A percentile compares a stretch with the other conserved stretches of the same genome.
These are phyloP conservation scores for Nakaseomyces kungkrabaensis DNA, from an alignment of 1,139 yeast genomes.

Conservation along the genomic window DNA sequence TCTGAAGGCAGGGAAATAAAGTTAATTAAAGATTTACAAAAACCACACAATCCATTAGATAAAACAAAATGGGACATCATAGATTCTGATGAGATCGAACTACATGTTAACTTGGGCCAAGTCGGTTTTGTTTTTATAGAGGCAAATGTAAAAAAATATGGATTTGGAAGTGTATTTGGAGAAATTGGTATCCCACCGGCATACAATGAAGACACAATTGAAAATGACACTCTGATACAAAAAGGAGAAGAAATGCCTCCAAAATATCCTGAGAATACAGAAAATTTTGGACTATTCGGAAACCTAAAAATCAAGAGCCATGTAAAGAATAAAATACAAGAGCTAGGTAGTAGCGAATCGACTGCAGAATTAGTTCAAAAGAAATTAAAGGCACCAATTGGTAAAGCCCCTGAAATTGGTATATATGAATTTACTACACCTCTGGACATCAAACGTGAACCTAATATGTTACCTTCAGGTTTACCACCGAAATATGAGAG, in stretches of 20 bases:
- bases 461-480: background rate
- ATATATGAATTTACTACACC: constrained; percentile 2
- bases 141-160: constrained; percentile 83
- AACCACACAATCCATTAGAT: constrained; percentile 17
- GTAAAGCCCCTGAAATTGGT: background rate
- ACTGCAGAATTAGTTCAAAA: constrained; percentile 1
- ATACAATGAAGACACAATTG: constrained; percentile 44
- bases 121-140: constrained; percentile 89
- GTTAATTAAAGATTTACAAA: constrained; percentile 17
- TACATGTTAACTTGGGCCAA: constrained; percentile 83
- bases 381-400: background rate
- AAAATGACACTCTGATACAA: constrained; percentile 50
- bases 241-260: constrained; percentile 73
- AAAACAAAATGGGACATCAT: constrained; percentile 10
- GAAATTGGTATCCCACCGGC: constrained; percentile 70
- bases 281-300: constrained; percentile 1
- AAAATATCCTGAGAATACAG: constrained; percentile 29
- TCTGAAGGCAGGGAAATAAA: constrained; percentile 18
- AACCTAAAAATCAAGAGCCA: background rate
- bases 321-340: background rate
- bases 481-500: background rate
- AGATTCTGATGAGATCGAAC: constrained; percentile 32
- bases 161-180: constrained; percentile 72
- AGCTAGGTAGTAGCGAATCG: background rate
- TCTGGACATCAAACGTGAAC: background rate